phyloP scores from a whole-genome alignment of 1,284 basidiomycete species.

The Mycosarcoma mackinlayi region DNA sequence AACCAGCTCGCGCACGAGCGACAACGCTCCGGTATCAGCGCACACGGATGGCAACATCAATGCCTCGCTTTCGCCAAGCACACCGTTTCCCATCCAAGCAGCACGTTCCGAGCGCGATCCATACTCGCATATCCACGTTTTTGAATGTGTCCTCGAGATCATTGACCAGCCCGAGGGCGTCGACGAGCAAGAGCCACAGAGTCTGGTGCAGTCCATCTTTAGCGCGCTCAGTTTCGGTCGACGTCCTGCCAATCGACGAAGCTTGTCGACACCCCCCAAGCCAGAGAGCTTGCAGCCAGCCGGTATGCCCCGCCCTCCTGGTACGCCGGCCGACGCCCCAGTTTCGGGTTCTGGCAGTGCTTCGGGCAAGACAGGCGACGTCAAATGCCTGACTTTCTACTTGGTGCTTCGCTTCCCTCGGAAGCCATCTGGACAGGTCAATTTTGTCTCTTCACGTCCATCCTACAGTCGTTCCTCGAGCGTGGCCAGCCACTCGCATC shows the following conservation, averaged over 20 bases:
- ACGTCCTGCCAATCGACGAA: conserved; percentile 47
- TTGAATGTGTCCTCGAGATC: conserved; percentile 63
- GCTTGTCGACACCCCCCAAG: conserved; percentile 47
- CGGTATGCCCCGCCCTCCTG: conserved; percentile 42
- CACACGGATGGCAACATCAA: conserved; percentile 10
- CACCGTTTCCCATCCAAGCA: conserved; percentile 44
- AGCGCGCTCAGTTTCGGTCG: conserved; percentile 57
- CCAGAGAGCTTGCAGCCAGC: conserved; percentile 25
- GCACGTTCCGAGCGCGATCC: conserved; percentile 47
- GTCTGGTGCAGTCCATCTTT: conserved; percentile 62
- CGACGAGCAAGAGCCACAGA: conserved; percentile 28
- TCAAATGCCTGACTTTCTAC: conserved; percentile 58
- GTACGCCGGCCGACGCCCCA: conserved; percentile 39
- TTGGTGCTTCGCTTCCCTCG: conserved; percentile 57
- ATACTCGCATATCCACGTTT: conserved; percentile 61
- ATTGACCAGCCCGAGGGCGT: conserved; percentile 35
- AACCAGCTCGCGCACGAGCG: conserved; percentile 6
- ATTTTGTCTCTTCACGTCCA: conserved; percentile 27
- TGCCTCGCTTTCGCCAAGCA: conserved; percentile 43
- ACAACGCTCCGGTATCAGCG: conserved; percentile 9
- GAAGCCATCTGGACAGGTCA: conserved; percentile 30
- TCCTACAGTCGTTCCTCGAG: conserved; percentile 42
- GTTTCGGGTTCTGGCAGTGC: conserved; percentile 40
- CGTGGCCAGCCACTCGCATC: conserved; percentile 24
- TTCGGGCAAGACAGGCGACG: conserved; percentile 47